These are phyloP conservation scores for Persicaria maculosa DNA, from an alignment of 148 eudicot species.

Conservation along the genomic window DNA sequence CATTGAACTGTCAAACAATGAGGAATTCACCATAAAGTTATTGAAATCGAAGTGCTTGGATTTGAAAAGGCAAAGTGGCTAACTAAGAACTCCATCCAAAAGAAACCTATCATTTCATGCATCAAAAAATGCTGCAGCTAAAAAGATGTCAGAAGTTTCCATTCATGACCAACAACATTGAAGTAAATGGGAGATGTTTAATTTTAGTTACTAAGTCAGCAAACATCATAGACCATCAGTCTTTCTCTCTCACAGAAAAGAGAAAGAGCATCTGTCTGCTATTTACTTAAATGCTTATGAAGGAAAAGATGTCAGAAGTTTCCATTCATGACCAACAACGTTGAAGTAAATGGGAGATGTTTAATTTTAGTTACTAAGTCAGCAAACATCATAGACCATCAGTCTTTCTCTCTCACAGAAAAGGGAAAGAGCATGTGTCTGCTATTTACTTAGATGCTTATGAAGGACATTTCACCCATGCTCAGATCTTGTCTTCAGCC, in stretches of 20 bases:
- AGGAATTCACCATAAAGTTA: neutral
- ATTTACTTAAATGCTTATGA: neutral
- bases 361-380: too few relatives aligned
- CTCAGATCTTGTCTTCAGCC: neutral
- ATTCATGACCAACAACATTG: too few relatives aligned
- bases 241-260: too few relatives aligned
- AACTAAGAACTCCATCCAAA: neutral
- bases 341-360: too few relatives aligned
- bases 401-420: too few relatives aligned
- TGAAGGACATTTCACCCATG: neutral
- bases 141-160: too few relatives aligned
- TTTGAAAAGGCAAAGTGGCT: neutral
- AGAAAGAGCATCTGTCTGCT: neutral
- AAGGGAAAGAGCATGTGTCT: neutral
- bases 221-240: too few relatives aligned
- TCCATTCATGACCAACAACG: too few relatives aligned
- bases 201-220: too few relatives aligned
- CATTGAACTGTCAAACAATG: conserved; percentile 54
- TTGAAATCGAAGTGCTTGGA: neutral
- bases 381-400: too few relatives aligned
- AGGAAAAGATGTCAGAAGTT: too few relatives aligned
- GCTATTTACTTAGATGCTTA: neutral
- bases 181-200: too few relatives aligned
- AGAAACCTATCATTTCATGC: neutral
- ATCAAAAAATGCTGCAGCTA: neutral